Percentiles rank a stretch among this genome's conserved stretches.
These are phyloP conservation scores for Nigrograna mackinnonii DNA, from an alignment of 2,329 filamentous ascomycete species.

Conservation along the genomic window DNA sequence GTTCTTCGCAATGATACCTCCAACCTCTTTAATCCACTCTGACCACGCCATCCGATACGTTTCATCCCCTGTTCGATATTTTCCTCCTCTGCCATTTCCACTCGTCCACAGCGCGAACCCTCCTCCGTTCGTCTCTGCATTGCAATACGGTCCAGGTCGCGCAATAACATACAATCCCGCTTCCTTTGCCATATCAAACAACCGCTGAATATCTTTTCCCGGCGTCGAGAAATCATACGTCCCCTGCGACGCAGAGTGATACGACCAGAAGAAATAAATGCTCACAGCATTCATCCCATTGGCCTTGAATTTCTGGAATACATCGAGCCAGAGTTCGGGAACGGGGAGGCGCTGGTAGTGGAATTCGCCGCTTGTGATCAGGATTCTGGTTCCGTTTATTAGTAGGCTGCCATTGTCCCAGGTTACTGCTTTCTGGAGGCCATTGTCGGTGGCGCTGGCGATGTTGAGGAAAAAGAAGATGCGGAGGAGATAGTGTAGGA, in stretches of 20 bases:
- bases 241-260: constrained; percentile 49
- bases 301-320: constrained; percentile 59
- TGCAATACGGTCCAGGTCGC: constrained; percentile 56
- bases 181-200: constrained; percentile 56
- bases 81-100: constrained; percentile 52
- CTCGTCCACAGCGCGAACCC: constrained; percentile 52
- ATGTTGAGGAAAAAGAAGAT: constrained; percentile 6
- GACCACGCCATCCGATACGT: constrained; percentile 52
- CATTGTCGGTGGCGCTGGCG: constrained; percentile 27
- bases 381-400: constrained; percentile 53
- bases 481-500: constrained; percentile 6
- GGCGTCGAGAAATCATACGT: constrained; percentile 56
- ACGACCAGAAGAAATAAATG: constrained; percentile 57
- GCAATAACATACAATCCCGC: constrained; percentile 57
- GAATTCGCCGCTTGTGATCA: constrained; percentile 56
- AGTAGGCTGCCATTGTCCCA: constrained; percentile 58
- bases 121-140: constrained; percentile 56
- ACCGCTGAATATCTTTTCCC: constrained; percentile 54
- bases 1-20: constrained; percentile 53
- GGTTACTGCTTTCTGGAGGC: constrained; percentile 42
- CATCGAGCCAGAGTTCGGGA: constrained; percentile 57
- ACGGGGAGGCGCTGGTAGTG: constrained; percentile 59
- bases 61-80: constrained; percentile 47
- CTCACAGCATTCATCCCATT: constrained; percentile 57
- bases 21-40: constrained; percentile 52